Evolutionary conservation across 1,284 basidiomycete species (phyloP), one percentile per base, ranked within the genome.

Genomic region (Moesziomyces aphidis): DNA sequence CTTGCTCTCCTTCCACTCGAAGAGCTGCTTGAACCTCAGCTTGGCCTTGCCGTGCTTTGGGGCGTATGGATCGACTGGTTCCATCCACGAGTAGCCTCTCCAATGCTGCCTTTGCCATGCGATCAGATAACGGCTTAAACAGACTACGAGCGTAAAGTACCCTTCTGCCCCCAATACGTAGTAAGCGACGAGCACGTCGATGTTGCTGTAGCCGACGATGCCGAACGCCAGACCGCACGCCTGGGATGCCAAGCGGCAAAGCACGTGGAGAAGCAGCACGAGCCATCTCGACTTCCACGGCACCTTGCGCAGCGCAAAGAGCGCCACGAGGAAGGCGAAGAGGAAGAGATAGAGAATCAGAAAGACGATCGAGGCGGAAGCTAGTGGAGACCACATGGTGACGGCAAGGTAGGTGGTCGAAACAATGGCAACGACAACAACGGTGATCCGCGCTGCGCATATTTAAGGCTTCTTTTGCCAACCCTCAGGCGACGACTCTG

Each of bases 101-200:
- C 63, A 68, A 39, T 64, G 50, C 17, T 68, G 48, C 21, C 63
- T 64, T 43, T 79, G 75, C 76, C 76, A 80, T 19, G 63, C 57
- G 36, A 80, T 66, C 6, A 80, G 55, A 55, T 57, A 79, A 36
- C 74, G 73, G 39, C 15, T 15, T 3, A 42, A 13, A 46, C 74
- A 78, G 7, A 80, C 56, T 22, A 78, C 69, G 9, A 80, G 65
- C 6, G 71, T 61, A 45, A 79, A 80, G 54, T 77, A 77, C 1
- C 77, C 78, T 54, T 77, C 71, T 13, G 75, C 72, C 31, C 59
- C 67, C 4, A 79, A 55, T 44, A 80, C 56, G 36, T 71, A 60
- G 61, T 79, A 77, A 15, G 71, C 78, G 45, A 79, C 51, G 28
- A 76, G 65, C 17, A 71, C 22, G 31, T 53, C 4, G n/a, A 61